These are phyloP conservation scores for Colletotrichum viniferum DNA, from an alignment of 2,329 filamentous ascomycete species.

Conservation along the genomic window DNA sequence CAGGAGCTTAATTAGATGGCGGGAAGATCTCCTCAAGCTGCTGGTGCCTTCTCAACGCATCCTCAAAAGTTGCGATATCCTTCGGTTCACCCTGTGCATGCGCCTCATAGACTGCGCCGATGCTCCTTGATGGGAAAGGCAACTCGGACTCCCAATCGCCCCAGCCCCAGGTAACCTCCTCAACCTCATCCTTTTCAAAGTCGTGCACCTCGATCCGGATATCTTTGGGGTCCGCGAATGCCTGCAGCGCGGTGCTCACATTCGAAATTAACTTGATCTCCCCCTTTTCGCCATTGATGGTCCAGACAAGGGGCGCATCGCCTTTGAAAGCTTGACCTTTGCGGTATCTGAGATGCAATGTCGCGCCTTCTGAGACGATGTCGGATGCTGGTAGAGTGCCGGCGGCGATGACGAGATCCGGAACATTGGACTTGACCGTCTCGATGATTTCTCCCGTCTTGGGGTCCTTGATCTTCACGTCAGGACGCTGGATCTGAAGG, in stretches of 20 bases:
- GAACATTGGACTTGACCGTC: constrained; percentile 23
- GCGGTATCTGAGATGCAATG: constrained; percentile 48
- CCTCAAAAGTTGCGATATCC: constrained; percentile 4
- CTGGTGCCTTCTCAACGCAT: constrained; percentile 4
- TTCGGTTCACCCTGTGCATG: constrained; percentile 38
- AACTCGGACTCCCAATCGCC: constrained; percentile 51
- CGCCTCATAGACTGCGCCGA: constrained; percentile 61
- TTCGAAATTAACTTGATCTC: constrained; percentile 38
- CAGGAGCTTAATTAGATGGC: not conserved
- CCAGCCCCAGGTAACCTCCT: constrained; percentile 48
- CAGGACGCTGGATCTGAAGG: constrained; percentile 36
- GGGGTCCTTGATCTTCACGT: not conserved
- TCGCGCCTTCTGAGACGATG: constrained; percentile 35
- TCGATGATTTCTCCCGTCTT: not conserved
- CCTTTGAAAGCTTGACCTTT: constrained; percentile 53
- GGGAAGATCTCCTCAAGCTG: not conserved
- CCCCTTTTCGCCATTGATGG: constrained; percentile 55
- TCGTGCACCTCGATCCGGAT: constrained; percentile 57
- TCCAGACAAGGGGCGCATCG: constrained; percentile 51
- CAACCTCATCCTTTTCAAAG: constrained; percentile 47
- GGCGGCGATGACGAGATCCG: constrained; percentile 34
- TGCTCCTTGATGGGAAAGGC: constrained; percentile 47
- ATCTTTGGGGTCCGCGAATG: constrained; percentile 36
- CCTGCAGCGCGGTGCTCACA: constrained; percentile 25
- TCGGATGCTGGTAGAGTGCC: constrained; percentile 37